These are phyloP conservation scores for Plasmodium adleri DNA, from an alignment of 169 alveolate species.

Conservation along the genomic window DNA sequence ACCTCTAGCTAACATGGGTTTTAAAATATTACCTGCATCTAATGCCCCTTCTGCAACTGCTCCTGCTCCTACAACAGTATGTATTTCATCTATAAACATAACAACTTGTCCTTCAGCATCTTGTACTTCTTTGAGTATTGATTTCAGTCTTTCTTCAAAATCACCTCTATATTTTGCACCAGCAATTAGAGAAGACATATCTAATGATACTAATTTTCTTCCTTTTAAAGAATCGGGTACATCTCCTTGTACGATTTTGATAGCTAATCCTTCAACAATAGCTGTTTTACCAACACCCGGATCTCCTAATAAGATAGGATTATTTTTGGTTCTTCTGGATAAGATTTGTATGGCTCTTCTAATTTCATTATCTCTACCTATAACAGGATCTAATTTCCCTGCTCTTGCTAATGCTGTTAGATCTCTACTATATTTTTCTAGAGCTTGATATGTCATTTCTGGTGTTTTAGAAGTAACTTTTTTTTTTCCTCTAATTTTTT, in stretches of 20 bases:
- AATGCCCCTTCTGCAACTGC: conserved; percentile 93
- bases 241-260: conserved; percentile 90
- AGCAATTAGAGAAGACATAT: conserved; percentile 88
- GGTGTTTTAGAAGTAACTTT: conserved; percentile 90
- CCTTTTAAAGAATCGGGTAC: conserved; percentile 91
- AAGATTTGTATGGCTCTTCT: conserved; percentile 90
- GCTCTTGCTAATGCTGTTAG: conserved; percentile 90
- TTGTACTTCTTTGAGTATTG: conserved; percentile 89
- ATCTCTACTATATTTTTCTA: conserved; percentile 88
- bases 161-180: conserved; percentile 93
- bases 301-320: conserved; percentile 91
- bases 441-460: conserved; percentile 84
- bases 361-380: conserved; percentile 91
- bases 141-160: conserved; percentile 91
- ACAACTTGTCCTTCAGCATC: conserved; percentile 91
- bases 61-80: conserved; percentile 93
- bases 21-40: conserved; percentile 91
- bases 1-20: conserved; percentile 92
- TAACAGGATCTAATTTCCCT: conserved; percentile 91
- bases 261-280: conserved; percentile 92
- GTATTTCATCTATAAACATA: conserved; percentile 92
- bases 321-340: conserved; percentile 90
- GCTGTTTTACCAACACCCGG: conserved; percentile 95
- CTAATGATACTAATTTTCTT: conserved; percentile 87
- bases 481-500: conserved; percentile 88